phyloP scores from a whole-genome alignment of 768 basidiomycete genomes.

The Antrodiella citrinella region DNA sequence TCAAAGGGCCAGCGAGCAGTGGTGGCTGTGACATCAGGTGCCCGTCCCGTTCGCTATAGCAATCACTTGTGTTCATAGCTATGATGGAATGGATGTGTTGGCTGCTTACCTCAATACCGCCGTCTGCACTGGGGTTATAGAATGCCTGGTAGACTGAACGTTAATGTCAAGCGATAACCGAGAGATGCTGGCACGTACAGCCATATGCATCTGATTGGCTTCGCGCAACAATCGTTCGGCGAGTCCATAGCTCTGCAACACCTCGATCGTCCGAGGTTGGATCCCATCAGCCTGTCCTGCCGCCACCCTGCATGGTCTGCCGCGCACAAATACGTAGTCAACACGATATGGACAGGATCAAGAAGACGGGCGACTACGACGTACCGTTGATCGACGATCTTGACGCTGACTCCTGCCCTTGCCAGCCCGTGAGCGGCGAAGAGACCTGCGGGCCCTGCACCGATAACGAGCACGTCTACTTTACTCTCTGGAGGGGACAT shows the following conservation, averaged over 20 bases:
- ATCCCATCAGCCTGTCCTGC: conserved; percentile 51
- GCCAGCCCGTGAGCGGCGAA: conserved; percentile 36
- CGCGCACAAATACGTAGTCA: no score
- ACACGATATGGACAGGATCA: no score
- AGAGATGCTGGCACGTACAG: conserved; percentile 36
- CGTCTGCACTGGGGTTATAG: conserved; percentile 56
- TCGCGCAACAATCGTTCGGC: conserved; percentile 54
- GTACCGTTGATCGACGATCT: conserved; percentile 34
- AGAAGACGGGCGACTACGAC: neutral
- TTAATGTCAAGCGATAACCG: neutral
- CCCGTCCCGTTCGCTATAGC: conserved; percentile 52
- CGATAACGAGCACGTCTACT: conserved; percentile 35
- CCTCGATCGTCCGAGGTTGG: conserved; percentile 46
- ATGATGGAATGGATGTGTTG: neutral
- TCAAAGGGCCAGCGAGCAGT: conserved; percentile 68
- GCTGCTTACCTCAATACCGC: conserved; percentile 50
- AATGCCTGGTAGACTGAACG: conserved; percentile 45
- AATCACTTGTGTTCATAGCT: neutral
- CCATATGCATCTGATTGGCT: conserved; percentile 62
- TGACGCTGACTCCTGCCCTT: conserved; percentile 27
- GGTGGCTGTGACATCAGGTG: conserved; percentile 51
- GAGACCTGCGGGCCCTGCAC: conserved; percentile 35
- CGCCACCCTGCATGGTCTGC: conserved; percentile 29
- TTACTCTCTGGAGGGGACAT: conserved; percentile 12
- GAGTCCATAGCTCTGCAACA: conserved; percentile 65